Evolutionary conservation across 192 early-diverging fungal species (phyloP), one percentile per base, ranked within the genome.

Genomic region (Podila verticillata): DNA sequence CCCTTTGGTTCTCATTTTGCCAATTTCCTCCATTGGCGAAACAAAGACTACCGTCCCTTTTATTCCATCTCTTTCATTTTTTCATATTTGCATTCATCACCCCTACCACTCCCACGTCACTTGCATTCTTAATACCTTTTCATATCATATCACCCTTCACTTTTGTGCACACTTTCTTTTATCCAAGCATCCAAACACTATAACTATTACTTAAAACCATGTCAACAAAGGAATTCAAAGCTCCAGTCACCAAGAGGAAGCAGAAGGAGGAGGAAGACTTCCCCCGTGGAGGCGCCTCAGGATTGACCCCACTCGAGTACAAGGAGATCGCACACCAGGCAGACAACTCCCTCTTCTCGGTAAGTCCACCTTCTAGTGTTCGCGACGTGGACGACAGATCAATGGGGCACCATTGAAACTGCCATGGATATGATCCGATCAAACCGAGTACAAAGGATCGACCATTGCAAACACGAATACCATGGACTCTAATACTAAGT

Each of bases 201-300:
- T 26, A 54, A 54, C 51, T n/a, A 54, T n/a, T 7, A 54, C 51
- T 54, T 26, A 28, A 60, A 60, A 59, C 65, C 24, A 26, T 67
- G 66, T 80, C 77, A 54, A 48, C 74, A 64, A 80, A 72, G 64
- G 77, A 80, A 35, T 80, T 72, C 77, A 80, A 80, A 54, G 77
- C 77, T 19, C 77, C 77, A 13, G 77, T 80, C 7, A 80, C 77
- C 47, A 80, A 80, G 65, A 48, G 77, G 13, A 80, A 80, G 57
- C 77, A 80, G 44, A 80, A 80, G 32, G 82, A 85, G 24, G 87
- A 89, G 66, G 81, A 87, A 57, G 91, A 94, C 66, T 97, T 97
- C 73, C 95, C 95, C 57, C 91, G 96, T 68, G 96, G 96, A 56
- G 96, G 96, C 39, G 89, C 90, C 2, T 89, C 88, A 34, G 90